phyloP scores from a whole-genome alignment of 225 moss, liverwort and hornwort genomes.

The Pseudisothecium myosuroides region DNA sequence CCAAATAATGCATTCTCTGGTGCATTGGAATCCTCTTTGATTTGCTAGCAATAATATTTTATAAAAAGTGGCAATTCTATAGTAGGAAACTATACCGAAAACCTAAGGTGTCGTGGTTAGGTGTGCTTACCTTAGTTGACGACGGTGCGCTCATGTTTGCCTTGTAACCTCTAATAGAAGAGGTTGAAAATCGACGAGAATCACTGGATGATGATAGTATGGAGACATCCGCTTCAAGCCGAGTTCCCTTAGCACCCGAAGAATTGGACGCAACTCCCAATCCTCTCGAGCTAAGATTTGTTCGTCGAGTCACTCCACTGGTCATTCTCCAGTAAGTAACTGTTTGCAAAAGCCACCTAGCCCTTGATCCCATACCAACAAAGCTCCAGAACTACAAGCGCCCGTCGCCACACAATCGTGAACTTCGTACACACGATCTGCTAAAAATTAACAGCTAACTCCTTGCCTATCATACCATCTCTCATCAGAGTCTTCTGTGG shows the following conservation, averaged over 20 bases:
- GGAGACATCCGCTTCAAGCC: background rate
- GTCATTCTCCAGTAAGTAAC: slow-evolving; percentile 6
- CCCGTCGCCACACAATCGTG: background rate
- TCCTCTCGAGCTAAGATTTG: background rate
- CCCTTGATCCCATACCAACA: slow-evolving; percentile 7
- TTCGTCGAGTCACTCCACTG: background rate
- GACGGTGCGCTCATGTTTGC: background rate
- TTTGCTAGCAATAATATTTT: background rate
- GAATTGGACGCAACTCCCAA: background rate
- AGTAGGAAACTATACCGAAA: background rate
- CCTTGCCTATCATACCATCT: background rate
- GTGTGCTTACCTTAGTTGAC: background rate
- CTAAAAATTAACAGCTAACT: background rate
- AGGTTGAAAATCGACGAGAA: background rate
- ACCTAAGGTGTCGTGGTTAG: background rate
- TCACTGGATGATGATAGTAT: background rate
- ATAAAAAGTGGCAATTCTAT: background rate
- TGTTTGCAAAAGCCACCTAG: background rate
- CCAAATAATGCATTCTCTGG: background rate
- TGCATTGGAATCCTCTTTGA: background rate
- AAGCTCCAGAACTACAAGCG: background rate
- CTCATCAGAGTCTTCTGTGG: background rate
- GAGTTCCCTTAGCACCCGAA: background rate
- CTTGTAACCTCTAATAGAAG: background rate
- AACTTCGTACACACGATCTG: background rate